Conservation (phyloP, 805 yeast species). For the Tetrapisispora fleetii region DNA sequence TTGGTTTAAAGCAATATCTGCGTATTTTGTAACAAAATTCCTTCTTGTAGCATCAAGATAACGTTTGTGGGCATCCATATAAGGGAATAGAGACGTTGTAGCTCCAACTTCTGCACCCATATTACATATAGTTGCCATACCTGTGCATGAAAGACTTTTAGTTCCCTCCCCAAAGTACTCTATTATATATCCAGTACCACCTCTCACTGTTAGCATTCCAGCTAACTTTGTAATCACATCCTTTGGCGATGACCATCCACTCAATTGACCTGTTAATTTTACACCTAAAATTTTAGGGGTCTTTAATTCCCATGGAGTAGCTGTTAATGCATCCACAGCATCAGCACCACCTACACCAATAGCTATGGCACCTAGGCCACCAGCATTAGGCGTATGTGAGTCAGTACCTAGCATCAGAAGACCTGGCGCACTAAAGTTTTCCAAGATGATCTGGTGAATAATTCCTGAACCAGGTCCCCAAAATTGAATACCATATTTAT, state of each 20-base stretch:
- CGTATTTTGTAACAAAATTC: constrained; percentile 50
- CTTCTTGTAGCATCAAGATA: constrained; percentile 81
- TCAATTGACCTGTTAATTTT: constrained; percentile 76
- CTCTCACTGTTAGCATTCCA: constrained; percentile 87
- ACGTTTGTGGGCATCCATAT: constrained; percentile 66
- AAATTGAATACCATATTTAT: constrained; percentile 91
- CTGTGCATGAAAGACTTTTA: constrained; percentile 80
- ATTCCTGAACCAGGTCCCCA: constrained; percentile 99
- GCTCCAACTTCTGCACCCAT: constrained; percentile 99
- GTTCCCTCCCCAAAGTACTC: constrained; percentile 98
- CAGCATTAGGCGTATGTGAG: constrained; percentile 98
- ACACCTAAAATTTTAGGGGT: constrained; percentile 95
- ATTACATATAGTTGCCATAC: constrained; percentile 99
- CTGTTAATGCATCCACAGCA: constrained; percentile 96
- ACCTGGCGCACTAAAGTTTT: constrained; percentile 95
- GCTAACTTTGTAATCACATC: constrained; percentile 91
- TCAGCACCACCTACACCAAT: constrained; percentile 99
- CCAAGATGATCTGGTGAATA: constrained; percentile 94
- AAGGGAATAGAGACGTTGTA: constrained; percentile 95
- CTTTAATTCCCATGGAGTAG: constrained; percentile 97
- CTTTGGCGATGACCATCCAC: constrained; percentile 96
- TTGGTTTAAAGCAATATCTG: constrained; percentile 46
- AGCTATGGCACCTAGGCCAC: constrained; percentile 97
- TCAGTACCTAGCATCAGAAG: constrained; percentile 96
- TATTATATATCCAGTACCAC: constrained; percentile 94